Evolutionary conservation across 1,284 basidiomycete genomes (phyloP).

Genomic region (Jaminaea rosea): DNA sequence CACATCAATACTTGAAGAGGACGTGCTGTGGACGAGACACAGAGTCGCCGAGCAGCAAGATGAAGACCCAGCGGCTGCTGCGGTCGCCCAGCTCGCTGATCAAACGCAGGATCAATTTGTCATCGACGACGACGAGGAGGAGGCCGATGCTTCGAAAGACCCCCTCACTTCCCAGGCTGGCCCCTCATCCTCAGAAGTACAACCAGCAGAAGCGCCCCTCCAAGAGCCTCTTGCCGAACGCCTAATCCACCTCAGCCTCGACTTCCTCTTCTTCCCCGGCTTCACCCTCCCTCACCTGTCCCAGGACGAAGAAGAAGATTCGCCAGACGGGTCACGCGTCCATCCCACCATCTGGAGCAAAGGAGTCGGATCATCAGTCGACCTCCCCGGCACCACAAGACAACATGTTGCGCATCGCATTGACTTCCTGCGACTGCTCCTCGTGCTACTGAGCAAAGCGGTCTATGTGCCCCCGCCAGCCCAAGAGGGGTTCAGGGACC

Average conservation of each 20-base stretch:
- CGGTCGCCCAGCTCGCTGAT: not conserved
- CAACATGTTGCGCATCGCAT: constrained; percentile 29
- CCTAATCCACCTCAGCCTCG: constrained; percentile 20
- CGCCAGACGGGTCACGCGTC: constrained; percentile 13
- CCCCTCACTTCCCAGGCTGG: not conserved
- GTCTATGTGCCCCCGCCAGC: constrained; percentile 30
- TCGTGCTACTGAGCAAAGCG: constrained; percentile 38
- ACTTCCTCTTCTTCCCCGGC: constrained; percentile 42
- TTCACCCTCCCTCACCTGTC: constrained; percentile 44
- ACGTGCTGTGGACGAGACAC: constrained; percentile 17
- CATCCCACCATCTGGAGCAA: constrained; percentile 41
- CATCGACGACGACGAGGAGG: constrained; percentile 33
- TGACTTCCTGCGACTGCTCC: constrained; percentile 34
- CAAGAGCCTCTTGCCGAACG: constrained; percentile 21
- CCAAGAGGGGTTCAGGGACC: constrained; percentile 12
- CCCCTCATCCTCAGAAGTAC: not conserved
- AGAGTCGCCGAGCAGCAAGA: not conserved
- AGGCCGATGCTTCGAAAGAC: constrained; percentile 14
- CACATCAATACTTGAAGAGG: constrained; percentile 12
- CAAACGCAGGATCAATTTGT: constrained; percentile 28
- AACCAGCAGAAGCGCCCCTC: constrained; percentile 6
- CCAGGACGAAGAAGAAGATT: constrained; percentile 18
- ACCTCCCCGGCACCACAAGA: constrained; percentile 20
- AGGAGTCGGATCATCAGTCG: constrained; percentile 38
- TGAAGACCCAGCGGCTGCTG: not conserved